phyloP scores from a whole-genome alignment of 148 eudicot species.

The Polygonum maritimum region DNA sequence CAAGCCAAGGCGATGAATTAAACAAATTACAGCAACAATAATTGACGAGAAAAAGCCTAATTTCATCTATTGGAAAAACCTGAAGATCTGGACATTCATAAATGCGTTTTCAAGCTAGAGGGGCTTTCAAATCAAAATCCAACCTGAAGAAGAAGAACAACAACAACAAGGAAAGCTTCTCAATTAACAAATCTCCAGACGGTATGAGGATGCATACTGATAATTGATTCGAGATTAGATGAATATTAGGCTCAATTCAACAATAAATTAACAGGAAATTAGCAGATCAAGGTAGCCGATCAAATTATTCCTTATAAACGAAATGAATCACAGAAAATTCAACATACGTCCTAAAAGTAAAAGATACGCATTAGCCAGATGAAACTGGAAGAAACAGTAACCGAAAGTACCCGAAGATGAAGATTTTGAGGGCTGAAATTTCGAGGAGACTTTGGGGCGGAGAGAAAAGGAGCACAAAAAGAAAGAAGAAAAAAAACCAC shows the following conservation, averaged over 20 bases:
- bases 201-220: neutral
- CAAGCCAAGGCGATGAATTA: slow-evolving; percentile 17
- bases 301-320: neutral
- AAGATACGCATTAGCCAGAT: neutral
- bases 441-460: slow-evolving; percentile 8
- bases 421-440: slow-evolving; percentile 4
- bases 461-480: neutral
- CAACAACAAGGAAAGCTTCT: neutral
- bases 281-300: neutral
- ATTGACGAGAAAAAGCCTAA: slow-evolving; percentile 12
- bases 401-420: slow-evolving; percentile 4
- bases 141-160: neutral
- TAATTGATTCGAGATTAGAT: neutral
- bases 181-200: neutral
- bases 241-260: neutral
- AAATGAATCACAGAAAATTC: neutral
- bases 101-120: slow-evolving; percentile 2
- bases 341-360: neutral
- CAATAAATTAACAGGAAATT: neutral
- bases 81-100: slow-evolving; percentile 10
- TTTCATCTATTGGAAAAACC: slow-evolving; percentile 6
- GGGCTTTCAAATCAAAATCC: slow-evolving; percentile 2
- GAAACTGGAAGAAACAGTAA: slow-evolving; percentile 7
- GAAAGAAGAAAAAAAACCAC: neutral
- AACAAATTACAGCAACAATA: slow-evolving; percentile 16